phyloP scores from a whole-genome alignment of 2,329 filamentous ascomycete species.

The Pestalotiopsis sp. region DNA sequence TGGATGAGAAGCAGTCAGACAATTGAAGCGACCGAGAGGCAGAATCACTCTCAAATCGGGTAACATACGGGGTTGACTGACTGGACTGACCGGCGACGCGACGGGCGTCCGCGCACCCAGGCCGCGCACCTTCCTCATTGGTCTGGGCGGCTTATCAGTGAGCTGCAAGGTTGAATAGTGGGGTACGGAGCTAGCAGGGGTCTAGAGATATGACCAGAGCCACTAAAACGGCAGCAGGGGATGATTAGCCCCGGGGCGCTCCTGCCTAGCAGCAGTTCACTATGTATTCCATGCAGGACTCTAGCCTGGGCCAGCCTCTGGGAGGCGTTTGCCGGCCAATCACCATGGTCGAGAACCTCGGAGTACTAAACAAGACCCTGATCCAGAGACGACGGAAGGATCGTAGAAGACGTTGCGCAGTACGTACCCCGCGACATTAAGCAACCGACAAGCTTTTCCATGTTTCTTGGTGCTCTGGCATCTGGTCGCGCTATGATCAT shows the following conservation, averaged over 20 bases:
- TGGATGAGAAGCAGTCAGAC: neutral
- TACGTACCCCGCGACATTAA: neutral
- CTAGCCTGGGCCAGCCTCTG: neutral
- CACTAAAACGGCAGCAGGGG: conserved; percentile 11
- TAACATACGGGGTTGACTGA: neutral
- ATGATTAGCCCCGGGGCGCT: neutral
- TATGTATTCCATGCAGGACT: neutral
- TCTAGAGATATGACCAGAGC: conserved; percentile 2
- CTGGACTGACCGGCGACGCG: neutral
- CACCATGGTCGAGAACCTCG: neutral
- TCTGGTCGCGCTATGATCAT: too few relatives aligned
- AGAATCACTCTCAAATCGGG: neutral
- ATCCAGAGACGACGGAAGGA: neutral
- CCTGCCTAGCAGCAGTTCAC: neutral
- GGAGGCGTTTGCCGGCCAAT: neutral
- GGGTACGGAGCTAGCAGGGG: neutral
- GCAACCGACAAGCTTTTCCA: neutral
- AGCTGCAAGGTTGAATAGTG: neutral
- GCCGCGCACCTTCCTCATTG: conserved; percentile 14
- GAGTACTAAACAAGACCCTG: neutral
- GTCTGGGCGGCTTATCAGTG: conserved; percentile 14
- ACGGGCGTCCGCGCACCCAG: conserved; percentile 5
- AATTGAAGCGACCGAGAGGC: neutral
- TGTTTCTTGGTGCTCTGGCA: neutral
- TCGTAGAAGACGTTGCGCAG: neutral